Percentiles rank a stretch among this genome's conserved stretches.
Conservation (phyloP, 2,329 filamentous ascomycete species). For the Trematosphaeria pertusa region DNA sequence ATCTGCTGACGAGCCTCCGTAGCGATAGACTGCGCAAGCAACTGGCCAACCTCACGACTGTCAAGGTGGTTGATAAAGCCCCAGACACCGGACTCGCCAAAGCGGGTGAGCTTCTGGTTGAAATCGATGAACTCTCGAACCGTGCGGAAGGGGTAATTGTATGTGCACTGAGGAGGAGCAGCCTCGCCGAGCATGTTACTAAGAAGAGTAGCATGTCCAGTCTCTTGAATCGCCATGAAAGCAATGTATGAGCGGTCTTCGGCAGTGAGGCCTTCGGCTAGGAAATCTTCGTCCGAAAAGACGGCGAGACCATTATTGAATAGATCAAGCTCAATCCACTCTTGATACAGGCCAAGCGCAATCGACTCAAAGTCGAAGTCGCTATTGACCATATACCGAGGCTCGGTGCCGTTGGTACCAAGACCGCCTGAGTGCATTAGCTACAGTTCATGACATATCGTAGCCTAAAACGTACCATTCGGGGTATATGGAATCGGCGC, state of each 20-base stretch:
- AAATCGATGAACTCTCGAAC: slow-evolving; percentile 83
- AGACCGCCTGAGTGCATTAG: slow-evolving; percentile 60
- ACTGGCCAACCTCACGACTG: slow-evolving; percentile 73
- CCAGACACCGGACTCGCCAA: slow-evolving; percentile 80
- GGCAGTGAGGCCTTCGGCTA: slow-evolving; percentile 69
- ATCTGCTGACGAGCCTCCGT: slow-evolving; percentile 83
- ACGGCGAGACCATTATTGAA: slow-evolving; percentile 77
- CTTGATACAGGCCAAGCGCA: slow-evolving; percentile 76
- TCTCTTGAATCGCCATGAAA: slow-evolving; percentile 80
- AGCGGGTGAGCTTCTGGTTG: slow-evolving; percentile 83
- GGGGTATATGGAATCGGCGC: slow-evolving; percentile 77
- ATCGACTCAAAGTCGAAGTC: slow-evolving; percentile 87
- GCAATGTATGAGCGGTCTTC: slow-evolving; percentile 75
- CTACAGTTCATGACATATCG: neutral
- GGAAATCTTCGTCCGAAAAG: slow-evolving; percentile 74
- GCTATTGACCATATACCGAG: slow-evolving; percentile 77
- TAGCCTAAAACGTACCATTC: slow-evolving; percentile 49
- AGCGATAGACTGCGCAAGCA: slow-evolving; percentile 78
- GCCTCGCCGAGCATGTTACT: slow-evolving; percentile 78
- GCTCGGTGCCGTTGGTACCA: slow-evolving; percentile 78
- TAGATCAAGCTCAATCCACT: slow-evolving; percentile 84
- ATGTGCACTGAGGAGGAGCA: slow-evolving; percentile 76
- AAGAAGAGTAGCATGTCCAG: slow-evolving; percentile 78
- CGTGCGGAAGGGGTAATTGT: slow-evolving; percentile 80
- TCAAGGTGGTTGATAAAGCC: slow-evolving; percentile 82